phyloP scores from a whole-genome alignment of 2,329 filamentous ascomycete species.

The Colletotrichum agaves region DNA sequence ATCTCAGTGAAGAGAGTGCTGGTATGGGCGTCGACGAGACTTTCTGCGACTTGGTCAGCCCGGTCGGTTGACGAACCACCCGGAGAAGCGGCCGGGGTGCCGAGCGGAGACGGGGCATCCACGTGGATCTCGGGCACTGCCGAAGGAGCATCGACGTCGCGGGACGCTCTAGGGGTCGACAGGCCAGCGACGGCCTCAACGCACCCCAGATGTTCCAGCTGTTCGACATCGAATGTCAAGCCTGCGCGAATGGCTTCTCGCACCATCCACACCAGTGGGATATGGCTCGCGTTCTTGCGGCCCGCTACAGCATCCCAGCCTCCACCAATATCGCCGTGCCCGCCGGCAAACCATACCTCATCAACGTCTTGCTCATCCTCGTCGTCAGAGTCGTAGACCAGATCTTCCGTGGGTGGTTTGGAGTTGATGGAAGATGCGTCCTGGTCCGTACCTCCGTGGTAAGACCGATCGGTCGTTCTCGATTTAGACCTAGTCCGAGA shows the following conservation, averaged over 20 bases:
- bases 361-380: constrained; percentile 75
- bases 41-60: constrained; percentile 8
- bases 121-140: constrained; percentile 48
- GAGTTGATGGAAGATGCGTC: constrained; percentile 31
- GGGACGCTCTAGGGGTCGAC: not conserved
- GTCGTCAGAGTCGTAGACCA: constrained; percentile 55
- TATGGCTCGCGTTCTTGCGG: constrained; percentile 73
- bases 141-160: constrained; percentile 22
- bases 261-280: constrained; percentile 78
- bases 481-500: constrained; percentile 44
- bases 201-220: constrained; percentile 75
- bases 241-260: constrained; percentile 70
- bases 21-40: not conserved
- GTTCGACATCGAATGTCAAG: constrained; percentile 75
- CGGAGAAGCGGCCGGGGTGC: constrained; percentile 23
- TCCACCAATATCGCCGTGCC: constrained; percentile 82
- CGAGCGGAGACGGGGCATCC: constrained; percentile 35
- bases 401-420: constrained; percentile 40
- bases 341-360: constrained; percentile 84
- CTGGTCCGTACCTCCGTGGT: not conserved
- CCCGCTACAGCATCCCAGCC: constrained; percentile 72
- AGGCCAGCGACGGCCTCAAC: constrained; percentile 46
- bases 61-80: constrained; percentile 1
- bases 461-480: constrained; percentile 22
- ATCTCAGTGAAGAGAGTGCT: constrained; percentile 62